Evolutionary conservation across 2,329 filamentous ascomycete species (phyloP).

Genomic region (Pseudogymnoascus sp.): DNA sequence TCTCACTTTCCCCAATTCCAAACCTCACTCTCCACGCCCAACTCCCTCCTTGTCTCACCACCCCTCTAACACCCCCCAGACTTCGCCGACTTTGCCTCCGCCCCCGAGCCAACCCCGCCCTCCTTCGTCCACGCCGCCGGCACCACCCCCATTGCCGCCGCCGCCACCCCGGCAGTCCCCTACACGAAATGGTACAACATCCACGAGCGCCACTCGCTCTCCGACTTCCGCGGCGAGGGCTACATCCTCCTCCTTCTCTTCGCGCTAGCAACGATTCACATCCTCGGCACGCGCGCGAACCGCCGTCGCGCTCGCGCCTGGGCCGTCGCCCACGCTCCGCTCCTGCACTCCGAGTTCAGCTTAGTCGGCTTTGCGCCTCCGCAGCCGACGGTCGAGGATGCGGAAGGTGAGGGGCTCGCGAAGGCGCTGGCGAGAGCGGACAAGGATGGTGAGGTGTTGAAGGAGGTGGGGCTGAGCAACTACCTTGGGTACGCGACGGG

Average conservation of each 20-base stretch:
- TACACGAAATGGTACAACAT: constrained; percentile 97
- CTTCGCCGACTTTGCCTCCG: constrained; percentile 81
- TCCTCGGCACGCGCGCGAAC: constrained; percentile 75
- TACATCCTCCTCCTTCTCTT: constrained; percentile 69
- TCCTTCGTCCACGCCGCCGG: constrained; percentile 38
- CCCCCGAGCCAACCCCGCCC: constrained; percentile 55
- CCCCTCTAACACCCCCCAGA: constrained; percentile 43
- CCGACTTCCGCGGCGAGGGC: constrained; percentile 83
- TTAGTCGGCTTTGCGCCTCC: constrained; percentile 69
- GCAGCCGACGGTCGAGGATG: constrained; percentile 38
- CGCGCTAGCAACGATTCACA: constrained; percentile 67
- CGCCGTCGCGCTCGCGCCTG: constrained; percentile 71
- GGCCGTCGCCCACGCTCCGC: constrained; percentile 64
- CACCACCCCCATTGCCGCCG: constrained; percentile 37
- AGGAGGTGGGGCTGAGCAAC: constrained; percentile 82
- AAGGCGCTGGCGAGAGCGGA: constrained; percentile 32
- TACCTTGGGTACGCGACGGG: constrained; percentile 84
- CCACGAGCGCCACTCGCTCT: constrained; percentile 77
- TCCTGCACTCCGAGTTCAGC: constrained; percentile 75
- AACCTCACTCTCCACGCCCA: not conserved
- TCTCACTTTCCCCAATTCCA: not conserved
- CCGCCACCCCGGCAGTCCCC: constrained; percentile 45
- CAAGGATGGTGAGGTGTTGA: constrained; percentile 53
- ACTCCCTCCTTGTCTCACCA: not conserved
- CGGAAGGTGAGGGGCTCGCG: constrained; percentile 33